Evolutionary conservation across 2,329 filamentous ascomycete genomes (phyloP).

Genomic region (Arachnomyces sp.): DNA sequence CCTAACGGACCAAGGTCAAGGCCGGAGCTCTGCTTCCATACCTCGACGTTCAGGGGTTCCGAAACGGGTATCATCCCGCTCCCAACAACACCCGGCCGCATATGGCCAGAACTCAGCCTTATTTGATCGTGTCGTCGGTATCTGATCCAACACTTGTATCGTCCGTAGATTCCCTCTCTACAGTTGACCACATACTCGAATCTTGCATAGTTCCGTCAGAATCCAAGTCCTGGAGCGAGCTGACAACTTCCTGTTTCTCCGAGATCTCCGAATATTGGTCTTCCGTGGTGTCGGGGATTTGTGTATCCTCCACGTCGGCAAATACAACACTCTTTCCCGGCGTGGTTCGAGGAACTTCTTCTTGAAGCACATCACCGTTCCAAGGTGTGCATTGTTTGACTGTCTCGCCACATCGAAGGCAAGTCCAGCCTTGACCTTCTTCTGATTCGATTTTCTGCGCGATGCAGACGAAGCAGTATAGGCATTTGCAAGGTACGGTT

Average conservation of each 20-base stretch:
- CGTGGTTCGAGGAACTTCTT: constrained; percentile 21
- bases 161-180: constrained; percentile 24
- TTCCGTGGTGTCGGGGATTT: constrained; percentile 4
- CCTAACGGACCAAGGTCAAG: too few species aligned
- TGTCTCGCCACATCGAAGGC: constrained; percentile 76
- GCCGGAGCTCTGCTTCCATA: too few species aligned
- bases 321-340: constrained; percentile 38
- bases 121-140: not conserved
- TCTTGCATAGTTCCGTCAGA: constrained; percentile 28
- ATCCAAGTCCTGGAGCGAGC: constrained; percentile 21
- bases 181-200: constrained; percentile 30
- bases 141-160: constrained; percentile 11
- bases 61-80: too few species aligned
- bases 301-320: constrained; percentile 14
- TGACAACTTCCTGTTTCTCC: constrained; percentile 3
- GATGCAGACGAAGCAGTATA: constrained; percentile 96
- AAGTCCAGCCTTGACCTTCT: constrained; percentile 90
- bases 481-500: constrained; percentile 75
- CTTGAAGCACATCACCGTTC: constrained; percentile 73
- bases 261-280: constrained; percentile 6
- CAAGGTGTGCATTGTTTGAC: constrained; percentile 84
- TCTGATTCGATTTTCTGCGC: constrained; percentile 82
- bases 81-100: too few species aligned
- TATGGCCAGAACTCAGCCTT: not conserved
- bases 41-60: too few species aligned